phyloP scores from a whole-genome alignment of 2,329 filamentous ascomycete genomes.

The Aspergillus bombycis region DNA sequence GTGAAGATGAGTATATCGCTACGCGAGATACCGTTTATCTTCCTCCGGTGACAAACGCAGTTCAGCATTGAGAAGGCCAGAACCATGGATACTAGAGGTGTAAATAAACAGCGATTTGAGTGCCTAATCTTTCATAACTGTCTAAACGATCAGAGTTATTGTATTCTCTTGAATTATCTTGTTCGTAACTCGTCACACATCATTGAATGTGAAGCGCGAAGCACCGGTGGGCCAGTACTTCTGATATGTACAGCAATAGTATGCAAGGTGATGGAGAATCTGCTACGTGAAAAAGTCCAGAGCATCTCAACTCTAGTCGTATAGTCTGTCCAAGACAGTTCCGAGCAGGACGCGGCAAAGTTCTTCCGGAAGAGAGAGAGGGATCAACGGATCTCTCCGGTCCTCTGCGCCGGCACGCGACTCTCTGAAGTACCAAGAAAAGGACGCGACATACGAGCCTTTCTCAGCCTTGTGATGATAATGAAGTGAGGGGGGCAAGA shows the following conservation, averaged over 20 bases:
- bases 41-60: conserved; percentile 50
- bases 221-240: background rate
- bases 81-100: conserved; percentile 49
- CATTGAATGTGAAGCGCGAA: background rate
- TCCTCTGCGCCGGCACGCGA: background rate
- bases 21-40: conserved; percentile 36
- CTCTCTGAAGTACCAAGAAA: background rate
- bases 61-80: conserved; percentile 43
- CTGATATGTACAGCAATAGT: background rate
- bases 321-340: background rate
- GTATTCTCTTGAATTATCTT: conserved; percentile 1
- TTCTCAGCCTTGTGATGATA: background rate
- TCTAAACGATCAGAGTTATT: background rate
- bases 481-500: background rate
- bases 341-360: background rate
- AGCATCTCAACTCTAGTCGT: background rate
- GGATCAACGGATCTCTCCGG: background rate
- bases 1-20: conserved; percentile 31
- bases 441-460: background rate
- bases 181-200: conserved; percentile 8
- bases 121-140: background rate
- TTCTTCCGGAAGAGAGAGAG: background rate
- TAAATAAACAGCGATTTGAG: background rate
- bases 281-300: background rate
- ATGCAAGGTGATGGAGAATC: background rate